Percentiles rank a stretch among this genome's conserved stretches.
These are phyloP conservation scores for Rheum nobile DNA, from an alignment of 148 eudicot genomes.

Conservation along the genomic window DNA sequence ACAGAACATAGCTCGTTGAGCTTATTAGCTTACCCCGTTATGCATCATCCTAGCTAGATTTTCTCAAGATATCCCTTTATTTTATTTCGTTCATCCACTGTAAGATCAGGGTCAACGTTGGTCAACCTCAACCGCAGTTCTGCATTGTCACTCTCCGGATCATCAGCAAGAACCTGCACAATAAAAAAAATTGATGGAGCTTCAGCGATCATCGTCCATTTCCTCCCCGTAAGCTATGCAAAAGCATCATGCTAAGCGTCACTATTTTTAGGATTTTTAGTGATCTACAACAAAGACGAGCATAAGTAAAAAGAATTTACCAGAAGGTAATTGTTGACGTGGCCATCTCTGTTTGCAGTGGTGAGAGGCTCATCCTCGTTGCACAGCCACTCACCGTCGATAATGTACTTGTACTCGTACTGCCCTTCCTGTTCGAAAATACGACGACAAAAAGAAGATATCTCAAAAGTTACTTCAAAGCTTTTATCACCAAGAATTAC, in stretches of 20 bases:
- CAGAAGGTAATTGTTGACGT: constrained; percentile 1
- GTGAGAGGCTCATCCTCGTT: constrained; percentile 2
- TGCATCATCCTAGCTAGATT: not conserved
- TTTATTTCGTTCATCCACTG: not conserved
- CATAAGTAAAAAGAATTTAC: too few relatives aligned
- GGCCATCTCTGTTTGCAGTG: not conserved
- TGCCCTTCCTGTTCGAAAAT: constrained; percentile 3
- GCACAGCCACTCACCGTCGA: constrained; percentile 9
- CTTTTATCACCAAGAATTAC: not conserved
- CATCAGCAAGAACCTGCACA: constrained; percentile 6
- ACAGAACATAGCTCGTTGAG: too few relatives aligned
- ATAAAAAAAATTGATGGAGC: too few relatives aligned
- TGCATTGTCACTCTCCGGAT: constrained; percentile 1
- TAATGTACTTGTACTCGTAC: constrained; percentile 4
- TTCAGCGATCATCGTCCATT: too few relatives aligned
- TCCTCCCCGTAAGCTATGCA: too few relatives aligned
- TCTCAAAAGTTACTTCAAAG: not conserved
- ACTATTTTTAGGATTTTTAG: too few relatives aligned
- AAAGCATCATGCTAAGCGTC: too few relatives aligned
- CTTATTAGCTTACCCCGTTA: not conserved
- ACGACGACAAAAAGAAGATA: not conserved
- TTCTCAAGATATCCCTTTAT: not conserved
- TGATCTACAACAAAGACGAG: too few relatives aligned
- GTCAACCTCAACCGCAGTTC: not conserved
- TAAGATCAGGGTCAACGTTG: constrained; percentile 1